phyloP scores from a whole-genome alignment of 305 asterid genomes.

The Fraxinus greggii region DNA sequence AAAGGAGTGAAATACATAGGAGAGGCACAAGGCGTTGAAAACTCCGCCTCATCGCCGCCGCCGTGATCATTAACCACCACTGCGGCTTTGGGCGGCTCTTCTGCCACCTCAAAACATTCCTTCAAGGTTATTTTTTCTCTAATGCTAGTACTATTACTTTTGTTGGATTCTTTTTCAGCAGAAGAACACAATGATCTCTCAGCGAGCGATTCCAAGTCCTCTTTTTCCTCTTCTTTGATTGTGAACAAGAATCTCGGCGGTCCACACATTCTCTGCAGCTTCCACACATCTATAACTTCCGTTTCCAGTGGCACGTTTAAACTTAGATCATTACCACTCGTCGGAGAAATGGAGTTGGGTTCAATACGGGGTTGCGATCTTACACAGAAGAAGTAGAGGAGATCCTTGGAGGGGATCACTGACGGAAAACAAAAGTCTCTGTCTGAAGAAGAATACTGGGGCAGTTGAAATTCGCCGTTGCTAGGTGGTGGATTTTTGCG shows the following conservation, averaged over 20 bases:
- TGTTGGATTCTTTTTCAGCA: constrained; percentile 18
- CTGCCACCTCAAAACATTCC: constrained; percentile 33
- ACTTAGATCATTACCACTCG: constrained; percentile 9
- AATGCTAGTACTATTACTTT: not conserved
- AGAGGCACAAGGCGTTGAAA: constrained; percentile 31
- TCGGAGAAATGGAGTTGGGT: constrained; percentile 21
- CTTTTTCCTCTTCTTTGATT: constrained; percentile 55
- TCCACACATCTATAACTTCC: constrained; percentile 55
- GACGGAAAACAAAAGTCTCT: constrained; percentile 18
- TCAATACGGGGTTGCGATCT: constrained; percentile 34
- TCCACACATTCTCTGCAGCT: constrained; percentile 50
- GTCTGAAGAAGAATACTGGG: constrained; percentile 31
- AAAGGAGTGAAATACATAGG: constrained; percentile 31
- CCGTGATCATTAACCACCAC: constrained; percentile 15
- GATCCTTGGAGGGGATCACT: constrained; percentile 41
- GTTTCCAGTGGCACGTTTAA: constrained; percentile 27
- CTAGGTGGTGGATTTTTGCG: constrained; percentile 22
- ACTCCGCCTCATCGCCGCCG: constrained; percentile 5
- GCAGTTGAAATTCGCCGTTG: constrained; percentile 10
- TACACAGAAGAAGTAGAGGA: constrained; percentile 46
- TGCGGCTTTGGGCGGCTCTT: constrained; percentile 21
- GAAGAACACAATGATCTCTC: constrained; percentile 18
- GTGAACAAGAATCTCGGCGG: constrained; percentile 57
- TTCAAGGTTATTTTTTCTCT: constrained; percentile 32
- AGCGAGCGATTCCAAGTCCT: constrained; percentile 37